phyloP scores from a whole-genome alignment of 176 grass and related monocot genomes.

The Sorghum bicolor region Sorghum_bicolor_NCBIv3 NC_012876.2:61700001-61700500 shows the following conservation, averaged over 20 bases:
- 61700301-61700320: neutral
- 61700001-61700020: neutral
- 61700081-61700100: neutral
- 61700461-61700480: neutral
- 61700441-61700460: neutral
- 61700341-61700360: neutral
- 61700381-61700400: neutral
- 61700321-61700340: neutral
- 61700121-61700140: neutral
- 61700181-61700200: neutral
- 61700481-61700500: neutral
- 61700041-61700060: neutral
- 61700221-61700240: neutral
- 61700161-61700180: neutral
- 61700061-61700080: neutral
- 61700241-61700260: neutral
- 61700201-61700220: neutral
- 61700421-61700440: neutral
- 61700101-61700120: neutral
- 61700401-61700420: neutral
- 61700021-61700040: conserved; percentile 23
- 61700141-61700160: neutral
- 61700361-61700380: neutral
- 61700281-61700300: neutral
- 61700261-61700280: neutral